phyloP scores from a whole-genome alignment of 2,329 filamentous ascomycete species.

The Esteya vermicola region DNA sequence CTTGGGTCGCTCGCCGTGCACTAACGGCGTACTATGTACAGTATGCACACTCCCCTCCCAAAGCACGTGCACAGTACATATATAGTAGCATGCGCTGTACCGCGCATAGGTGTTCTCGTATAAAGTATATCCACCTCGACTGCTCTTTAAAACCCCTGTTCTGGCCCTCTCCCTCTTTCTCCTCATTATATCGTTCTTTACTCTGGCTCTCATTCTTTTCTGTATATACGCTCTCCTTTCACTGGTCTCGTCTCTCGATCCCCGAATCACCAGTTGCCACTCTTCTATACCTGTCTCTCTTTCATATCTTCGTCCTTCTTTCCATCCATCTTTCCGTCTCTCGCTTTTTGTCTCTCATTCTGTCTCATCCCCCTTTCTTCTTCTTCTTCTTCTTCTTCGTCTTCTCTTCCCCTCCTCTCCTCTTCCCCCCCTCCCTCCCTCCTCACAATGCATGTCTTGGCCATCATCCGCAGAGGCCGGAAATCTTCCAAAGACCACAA shows the following conservation, averaged over 20 bases:
- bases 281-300: too few species aligned
- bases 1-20: not conserved
- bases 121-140: too few species aligned
- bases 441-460: slow-evolving; percentile 40
- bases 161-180: not conserved
- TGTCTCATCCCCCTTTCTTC: not conserved
- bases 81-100: too few species aligned
- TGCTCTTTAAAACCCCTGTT: not conserved
- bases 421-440: not conserved
- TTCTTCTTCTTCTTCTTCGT: not conserved
- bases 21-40: not conserved
- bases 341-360: too few species aligned
- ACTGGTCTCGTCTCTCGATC: too few species aligned
- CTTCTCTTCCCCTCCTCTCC: not conserved
- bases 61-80: not conserved
- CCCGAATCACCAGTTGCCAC: too few species aligned
- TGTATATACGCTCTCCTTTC: not conserved
- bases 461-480: slow-evolving; percentile 34
- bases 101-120: too few species aligned
- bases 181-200: not conserved
- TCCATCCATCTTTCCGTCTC: too few species aligned
- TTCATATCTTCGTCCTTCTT: too few species aligned
- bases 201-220: not conserved
- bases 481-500: slow-evolving; percentile 43
- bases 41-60: not conserved